phyloP scores from a whole-genome alignment of 129 eudicot species.

The Chrysanthemum seticuspe region DNA sequence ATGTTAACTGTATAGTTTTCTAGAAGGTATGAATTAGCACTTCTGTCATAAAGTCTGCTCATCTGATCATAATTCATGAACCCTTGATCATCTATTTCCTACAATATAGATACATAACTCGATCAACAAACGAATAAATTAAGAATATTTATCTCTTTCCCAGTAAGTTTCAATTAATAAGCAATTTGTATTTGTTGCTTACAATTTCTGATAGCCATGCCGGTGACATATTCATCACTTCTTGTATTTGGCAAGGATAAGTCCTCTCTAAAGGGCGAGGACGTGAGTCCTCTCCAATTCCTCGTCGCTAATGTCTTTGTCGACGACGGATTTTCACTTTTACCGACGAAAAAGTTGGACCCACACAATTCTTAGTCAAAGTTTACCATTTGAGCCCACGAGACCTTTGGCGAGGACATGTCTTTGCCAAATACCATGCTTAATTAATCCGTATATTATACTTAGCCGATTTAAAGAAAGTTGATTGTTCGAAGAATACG shows the following conservation, averaged over 20 bases:
- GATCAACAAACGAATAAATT: neutral
- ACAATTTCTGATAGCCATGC: conserved; percentile 31
- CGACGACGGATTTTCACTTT: no score
- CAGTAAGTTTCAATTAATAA: neutral
- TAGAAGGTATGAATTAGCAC: conserved; percentile 19
- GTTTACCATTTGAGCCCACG: no score
- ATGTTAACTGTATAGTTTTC: conserved; percentile 20
- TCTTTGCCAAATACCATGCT: no score
- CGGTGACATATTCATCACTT: conserved; percentile 18
- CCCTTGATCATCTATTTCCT: conserved; percentile 26
- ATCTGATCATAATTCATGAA: conserved; percentile 18
- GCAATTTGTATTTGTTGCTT: neutral
- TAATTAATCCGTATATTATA: no score
- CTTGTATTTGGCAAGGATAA: neutral
- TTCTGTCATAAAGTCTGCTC: conserved; percentile 6
- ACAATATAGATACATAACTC: neutral
- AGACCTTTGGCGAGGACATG: no score
- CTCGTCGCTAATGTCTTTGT: no score
- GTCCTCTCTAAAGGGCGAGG: no score
- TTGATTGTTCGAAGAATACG: no score
- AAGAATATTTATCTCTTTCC: neutral
- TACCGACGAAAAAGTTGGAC: no score
- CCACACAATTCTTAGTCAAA: no score
- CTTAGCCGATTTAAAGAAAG: no score
- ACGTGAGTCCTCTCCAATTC: no score